Evolutionary conservation across 495 filamentous ascomycete species (phyloP).

Genomic region (Penicillium tannophilum): DNA sequence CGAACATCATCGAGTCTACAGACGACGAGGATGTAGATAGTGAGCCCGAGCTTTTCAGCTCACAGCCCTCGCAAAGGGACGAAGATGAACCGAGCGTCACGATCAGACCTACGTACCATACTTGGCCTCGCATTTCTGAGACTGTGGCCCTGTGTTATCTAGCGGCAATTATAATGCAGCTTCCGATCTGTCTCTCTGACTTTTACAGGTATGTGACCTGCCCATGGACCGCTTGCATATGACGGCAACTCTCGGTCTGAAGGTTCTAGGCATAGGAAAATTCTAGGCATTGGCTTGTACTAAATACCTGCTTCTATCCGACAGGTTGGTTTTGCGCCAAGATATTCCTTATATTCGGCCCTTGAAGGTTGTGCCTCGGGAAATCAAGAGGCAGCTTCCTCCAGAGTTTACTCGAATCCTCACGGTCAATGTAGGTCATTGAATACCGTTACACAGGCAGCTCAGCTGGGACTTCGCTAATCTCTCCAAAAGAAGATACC

Average conservation of each 20-base stretch:
- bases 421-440: slow-evolving; percentile 51
- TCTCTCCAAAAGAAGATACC: slow-evolving; percentile 32
- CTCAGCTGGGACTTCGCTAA: slow-evolving; percentile 1
- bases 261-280: background rate
- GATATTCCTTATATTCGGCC: slow-evolving; percentile 51
- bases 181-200: slow-evolving; percentile 65
- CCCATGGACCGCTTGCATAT: background rate
- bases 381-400: slow-evolving; percentile 66
- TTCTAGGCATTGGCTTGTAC: background rate
- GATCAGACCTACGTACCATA: slow-evolving; percentile 26
- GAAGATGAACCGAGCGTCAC: slow-evolving; percentile 29
- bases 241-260: background rate
- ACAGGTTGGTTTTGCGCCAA: slow-evolving; percentile 42
- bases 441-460: background rate
- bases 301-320: background rate
- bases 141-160: slow-evolving; percentile 69
- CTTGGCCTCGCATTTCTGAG: slow-evolving; percentile 62
- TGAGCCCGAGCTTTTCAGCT: slow-evolving; percentile 52
- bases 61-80: slow-evolving; percentile 43
- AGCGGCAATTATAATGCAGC: slow-evolving; percentile 61
- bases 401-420: slow-evolving; percentile 58
- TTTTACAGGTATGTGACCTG: slow-evolving; percentile 52
- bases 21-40: slow-evolving; percentile 35
- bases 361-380: slow-evolving; percentile 56
- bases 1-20: slow-evolving; percentile 37